These are phyloP conservation scores for Tylopilus orsonianus DNA, from an alignment of 1,284 basidiomycete genomes.

Conservation along the genomic window DNA sequence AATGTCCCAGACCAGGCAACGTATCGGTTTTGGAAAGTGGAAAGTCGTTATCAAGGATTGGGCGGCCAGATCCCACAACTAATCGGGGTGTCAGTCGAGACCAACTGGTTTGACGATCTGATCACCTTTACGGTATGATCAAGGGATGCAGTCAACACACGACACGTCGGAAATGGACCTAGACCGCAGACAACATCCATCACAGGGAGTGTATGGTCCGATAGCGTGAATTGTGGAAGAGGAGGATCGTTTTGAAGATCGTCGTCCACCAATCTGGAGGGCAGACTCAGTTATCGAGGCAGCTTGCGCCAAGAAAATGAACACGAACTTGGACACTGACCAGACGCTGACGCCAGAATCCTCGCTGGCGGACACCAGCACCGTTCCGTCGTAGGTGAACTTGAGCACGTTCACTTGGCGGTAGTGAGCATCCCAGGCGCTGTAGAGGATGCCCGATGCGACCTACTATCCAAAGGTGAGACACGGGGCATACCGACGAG, in stretches of 20 bases:
- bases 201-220: constrained; percentile 91
- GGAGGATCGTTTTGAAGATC: constrained; percentile 68
- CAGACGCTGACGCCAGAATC: constrained; percentile 90
- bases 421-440: constrained; percentile 95
- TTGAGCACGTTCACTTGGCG: constrained; percentile 80
- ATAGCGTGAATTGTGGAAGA: constrained; percentile 76
- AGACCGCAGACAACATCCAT: constrained; percentile 80
- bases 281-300: constrained; percentile 6
- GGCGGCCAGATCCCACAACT: constrained; percentile 84
- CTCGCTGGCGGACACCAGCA: constrained; percentile 84
- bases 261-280: constrained; percentile 65
- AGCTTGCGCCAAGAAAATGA: constrained; percentile 16
- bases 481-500: background rate
- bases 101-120: background rate
- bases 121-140: constrained; percentile 92
- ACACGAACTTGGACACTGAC: constrained; percentile 78
- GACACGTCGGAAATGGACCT: constrained; percentile 76
- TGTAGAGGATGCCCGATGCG: constrained; percentile 84
- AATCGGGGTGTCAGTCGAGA: constrained; percentile 10
- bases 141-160: constrained; percentile 78
- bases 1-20: constrained; percentile 73
- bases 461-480: constrained; percentile 51
- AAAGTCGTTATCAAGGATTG: constrained; percentile 83
- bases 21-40: constrained; percentile 73
- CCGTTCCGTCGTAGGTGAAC: constrained; percentile 81